These are phyloP conservation scores for Musa acuminata DNA, from an alignment of 176 grass and related monocot species.

Conservation along the genomic window DNA sequence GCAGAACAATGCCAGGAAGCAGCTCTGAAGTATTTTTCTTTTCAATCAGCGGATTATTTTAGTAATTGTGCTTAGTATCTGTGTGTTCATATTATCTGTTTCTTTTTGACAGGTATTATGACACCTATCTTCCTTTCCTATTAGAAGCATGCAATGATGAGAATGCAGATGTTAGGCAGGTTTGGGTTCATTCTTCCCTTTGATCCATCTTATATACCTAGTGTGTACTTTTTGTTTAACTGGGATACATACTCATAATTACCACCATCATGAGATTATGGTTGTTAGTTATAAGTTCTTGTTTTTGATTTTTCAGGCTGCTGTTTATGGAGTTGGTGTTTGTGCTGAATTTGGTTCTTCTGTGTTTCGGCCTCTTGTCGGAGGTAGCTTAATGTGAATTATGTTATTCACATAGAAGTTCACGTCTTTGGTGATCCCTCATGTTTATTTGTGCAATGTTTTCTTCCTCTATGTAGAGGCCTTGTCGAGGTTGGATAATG, in stretches of 20 bases:
- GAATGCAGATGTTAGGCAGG: constrained; percentile 88
- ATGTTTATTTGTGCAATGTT: not conserved
- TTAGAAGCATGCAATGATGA: constrained; percentile 94
- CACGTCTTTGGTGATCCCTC: not conserved
- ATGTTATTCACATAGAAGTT: not conserved
- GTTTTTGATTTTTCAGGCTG: constrained; percentile 49
- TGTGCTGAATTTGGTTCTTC: constrained; percentile 89
- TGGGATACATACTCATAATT: not conserved
- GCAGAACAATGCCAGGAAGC: constrained; percentile 87
- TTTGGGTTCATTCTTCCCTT: constrained; percentile 9
- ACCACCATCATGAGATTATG: constrained; percentile 5
- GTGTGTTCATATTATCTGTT: constrained; percentile 14
- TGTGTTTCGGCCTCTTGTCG: constrained; percentile 77
- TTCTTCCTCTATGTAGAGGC: constrained; percentile 50
- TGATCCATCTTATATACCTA: not conserved
- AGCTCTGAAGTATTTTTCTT: constrained; percentile 54
- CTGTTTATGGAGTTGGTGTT: constrained; percentile 95
- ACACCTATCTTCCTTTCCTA: constrained; percentile 92
- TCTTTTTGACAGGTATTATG: constrained; percentile 57
- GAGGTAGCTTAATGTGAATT: constrained; percentile 44
- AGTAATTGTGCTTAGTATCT: not conserved
- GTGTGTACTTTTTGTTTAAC: not conserved
- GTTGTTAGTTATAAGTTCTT: constrained; percentile 1
- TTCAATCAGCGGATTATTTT: not conserved
- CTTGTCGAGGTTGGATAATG: constrained; percentile 77